Conservation (phyloP, 2,329 filamentous ascomycete species). For the Pleurostoma richardsiae region DNA sequence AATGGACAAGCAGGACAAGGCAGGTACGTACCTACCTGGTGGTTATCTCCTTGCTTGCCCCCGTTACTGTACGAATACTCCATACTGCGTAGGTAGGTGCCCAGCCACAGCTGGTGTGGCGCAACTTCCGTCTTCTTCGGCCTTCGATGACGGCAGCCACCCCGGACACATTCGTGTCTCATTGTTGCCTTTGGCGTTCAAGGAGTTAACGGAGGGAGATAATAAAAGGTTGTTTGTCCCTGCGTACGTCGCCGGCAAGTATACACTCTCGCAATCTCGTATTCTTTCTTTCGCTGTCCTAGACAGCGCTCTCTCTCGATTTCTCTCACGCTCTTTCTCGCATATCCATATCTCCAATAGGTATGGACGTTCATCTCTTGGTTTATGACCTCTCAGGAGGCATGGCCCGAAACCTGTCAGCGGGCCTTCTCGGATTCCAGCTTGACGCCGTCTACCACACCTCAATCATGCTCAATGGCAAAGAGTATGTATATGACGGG, state of each 20-base stretch:
- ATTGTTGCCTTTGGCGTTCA: slow-evolving; percentile 3
- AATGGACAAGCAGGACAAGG: too few species aligned
- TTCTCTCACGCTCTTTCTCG: not conserved
- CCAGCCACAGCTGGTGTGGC: too few species aligned
- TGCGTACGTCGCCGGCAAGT: not conserved
- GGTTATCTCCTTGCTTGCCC: too few species aligned
- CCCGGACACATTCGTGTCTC: not conserved
- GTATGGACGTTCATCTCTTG: slow-evolving; percentile 72
- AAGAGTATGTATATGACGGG: slow-evolving; percentile 87
- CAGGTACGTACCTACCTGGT: too few species aligned
- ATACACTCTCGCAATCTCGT: not conserved
- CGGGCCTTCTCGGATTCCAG: slow-evolving; percentile 47
- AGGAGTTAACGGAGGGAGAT: too few species aligned
- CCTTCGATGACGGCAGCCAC: too few species aligned
- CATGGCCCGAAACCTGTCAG: slow-evolving; percentile 49
- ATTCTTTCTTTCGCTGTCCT: not conserved
- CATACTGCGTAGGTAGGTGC: too few species aligned
- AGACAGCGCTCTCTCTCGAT: not conserved
- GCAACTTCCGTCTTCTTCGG: too few species aligned
- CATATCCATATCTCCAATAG: not conserved
- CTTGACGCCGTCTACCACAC: slow-evolving; percentile 97
- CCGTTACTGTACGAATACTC: too few species aligned
- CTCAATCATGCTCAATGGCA: slow-evolving; percentile 75
- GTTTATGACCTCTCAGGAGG: slow-evolving; percentile 73
- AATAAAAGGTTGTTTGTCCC: too few species aligned